Base-by-base conservation (phyloP, 768 basidiomycete genomes). In the Exsudoporus frostii region DNA sequence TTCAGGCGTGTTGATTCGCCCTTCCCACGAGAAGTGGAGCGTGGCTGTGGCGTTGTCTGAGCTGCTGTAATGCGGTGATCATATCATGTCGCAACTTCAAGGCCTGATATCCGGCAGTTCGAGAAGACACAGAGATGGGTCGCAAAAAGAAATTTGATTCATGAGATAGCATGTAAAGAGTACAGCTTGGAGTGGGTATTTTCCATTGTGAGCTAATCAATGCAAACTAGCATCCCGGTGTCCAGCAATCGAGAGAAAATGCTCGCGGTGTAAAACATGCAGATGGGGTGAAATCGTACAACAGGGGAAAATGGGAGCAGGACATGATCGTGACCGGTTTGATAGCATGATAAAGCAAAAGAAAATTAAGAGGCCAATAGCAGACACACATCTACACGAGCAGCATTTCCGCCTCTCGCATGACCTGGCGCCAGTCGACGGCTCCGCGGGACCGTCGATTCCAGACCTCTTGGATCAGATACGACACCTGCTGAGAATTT, bases 401-500 rank as follows among this genome's bases (percentile, higher is more conserved):
- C 48, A 87, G 73, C 64, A 87, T 77, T 46, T 79, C 67, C 20
- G 69, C 66, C 30, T 76, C 68, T 25, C 69, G 73, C 70, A 90
- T 76, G 15, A 76, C 72, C 51, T 75, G 70, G 33, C 86, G 77
- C 88, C 90, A 92, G 54, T 76, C 74, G 41, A 90, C 82, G 11
- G 76, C 70, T 36, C 60, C 66, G 7, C 51, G 60, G 17, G 48
- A 58, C 49, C 71, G 71, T 34, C 78, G 73, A 27, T 72, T 61
- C 89, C 90, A 90, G 45, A 92, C 78, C 34, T 68, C 56, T 45
- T 75, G 68, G 65, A 92, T 77, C 57, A 91, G 69, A 14, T 56
- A 46, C 40, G 68, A 69, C 30, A 86, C 82, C 39, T 79, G 74
- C n/a, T 69, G 63, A 51, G 82, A 82, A 60, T 91, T 91, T 30